These are phyloP conservation scores for Xylariomycetidae sp. DNA, from an alignment of 2,329 filamentous ascomycete genomes.

Conservation along the genomic window DNA sequence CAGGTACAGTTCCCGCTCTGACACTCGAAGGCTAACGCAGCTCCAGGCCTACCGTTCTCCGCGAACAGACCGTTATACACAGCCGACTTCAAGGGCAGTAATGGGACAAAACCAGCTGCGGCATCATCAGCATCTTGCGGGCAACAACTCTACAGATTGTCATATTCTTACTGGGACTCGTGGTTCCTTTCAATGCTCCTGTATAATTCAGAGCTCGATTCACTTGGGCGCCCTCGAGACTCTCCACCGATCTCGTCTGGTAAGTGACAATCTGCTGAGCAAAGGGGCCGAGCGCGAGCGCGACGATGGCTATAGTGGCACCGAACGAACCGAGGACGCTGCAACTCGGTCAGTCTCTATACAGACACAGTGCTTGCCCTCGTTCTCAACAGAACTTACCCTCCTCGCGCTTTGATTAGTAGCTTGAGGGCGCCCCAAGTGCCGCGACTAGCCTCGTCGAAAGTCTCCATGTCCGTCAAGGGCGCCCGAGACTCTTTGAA, in stretches of 20 bases:
- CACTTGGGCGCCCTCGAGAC: conserved; percentile 18
- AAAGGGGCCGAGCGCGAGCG: conserved; percentile 25
- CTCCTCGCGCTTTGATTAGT: conserved; percentile 21
- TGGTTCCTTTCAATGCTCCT: conserved; percentile 20
- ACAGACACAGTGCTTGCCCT: not conserved
- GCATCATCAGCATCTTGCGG: conserved; percentile 3
- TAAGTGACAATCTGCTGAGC: conserved; percentile 28
- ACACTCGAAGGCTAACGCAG: conserved; percentile 22
- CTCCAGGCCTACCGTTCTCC: conserved; percentile 24
- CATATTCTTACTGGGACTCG: conserved; percentile 17
- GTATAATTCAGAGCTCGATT: conserved; percentile 24
- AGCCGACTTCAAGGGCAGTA: conserved; percentile 28
- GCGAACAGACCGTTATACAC: conserved; percentile 31
- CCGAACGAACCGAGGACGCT: conserved; percentile 26
- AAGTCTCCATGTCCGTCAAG: conserved; percentile 27
- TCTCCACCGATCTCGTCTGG: conserved; percentile 16
- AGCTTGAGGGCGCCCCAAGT: conserved; percentile 25
- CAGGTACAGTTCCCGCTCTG: conserved; percentile 27
- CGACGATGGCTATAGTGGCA: conserved; percentile 22
- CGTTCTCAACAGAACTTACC: conserved; percentile 14
- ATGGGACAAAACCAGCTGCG: conserved; percentile 25
- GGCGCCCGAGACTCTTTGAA: conserved; percentile 25
- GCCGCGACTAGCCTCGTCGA: conserved; percentile 29
- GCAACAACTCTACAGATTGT: too few relatives aligned
- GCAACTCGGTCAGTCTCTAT: not conserved